Conservation (phyloP, 208 protist species). For the Trypanosoma lewisi region DNA sequence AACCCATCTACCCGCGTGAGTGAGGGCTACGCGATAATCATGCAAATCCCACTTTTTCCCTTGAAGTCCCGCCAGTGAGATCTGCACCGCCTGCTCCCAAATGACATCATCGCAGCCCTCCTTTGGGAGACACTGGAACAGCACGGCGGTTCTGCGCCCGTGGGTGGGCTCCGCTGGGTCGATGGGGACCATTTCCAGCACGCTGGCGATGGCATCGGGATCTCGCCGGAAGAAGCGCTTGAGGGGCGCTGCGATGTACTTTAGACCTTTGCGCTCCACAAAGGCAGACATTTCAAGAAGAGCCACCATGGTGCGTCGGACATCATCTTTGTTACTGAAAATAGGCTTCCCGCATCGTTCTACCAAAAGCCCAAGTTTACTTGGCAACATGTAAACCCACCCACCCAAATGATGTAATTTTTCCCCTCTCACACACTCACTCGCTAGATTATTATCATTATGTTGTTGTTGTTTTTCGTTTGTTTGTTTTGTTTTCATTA, state of each 20-base stretch:
- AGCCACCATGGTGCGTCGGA: conserved; percentile 26
- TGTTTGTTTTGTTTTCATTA: conserved; percentile 8
- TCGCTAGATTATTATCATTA: background rate
- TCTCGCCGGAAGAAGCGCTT: conserved; percentile 36
- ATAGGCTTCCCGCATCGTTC: conserved; percentile 28
- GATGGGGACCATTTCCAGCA: conserved; percentile 28
- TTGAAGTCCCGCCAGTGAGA: conserved; percentile 17
- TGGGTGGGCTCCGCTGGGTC: conserved; percentile 29
- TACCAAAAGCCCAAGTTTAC: conserved; percentile 18
- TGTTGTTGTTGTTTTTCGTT: background rate
- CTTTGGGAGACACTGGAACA: conserved; percentile 26
- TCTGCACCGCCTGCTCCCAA: conserved; percentile 25
- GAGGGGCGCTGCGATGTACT: conserved; percentile 25
- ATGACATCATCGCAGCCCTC: conserved; percentile 33
- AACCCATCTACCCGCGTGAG: conserved; percentile 21
- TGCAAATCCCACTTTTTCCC: conserved; percentile 25
- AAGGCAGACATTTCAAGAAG: conserved; percentile 46
- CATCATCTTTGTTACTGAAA: conserved; percentile 43
- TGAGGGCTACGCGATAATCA: conserved; percentile 24
- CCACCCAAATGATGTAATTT: background rate
- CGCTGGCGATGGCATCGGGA: conserved; percentile 32
- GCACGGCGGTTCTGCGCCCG: conserved; percentile 26
- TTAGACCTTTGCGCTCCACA: conserved; percentile 23
- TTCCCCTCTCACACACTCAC: background rate
- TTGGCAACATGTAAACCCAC: conserved; percentile 16